Percentiles rank a stretch among this genome's conserved stretches.
Conservation (phyloP, 768 basidiomycete species). For the Paxillus involutus region DNA sequence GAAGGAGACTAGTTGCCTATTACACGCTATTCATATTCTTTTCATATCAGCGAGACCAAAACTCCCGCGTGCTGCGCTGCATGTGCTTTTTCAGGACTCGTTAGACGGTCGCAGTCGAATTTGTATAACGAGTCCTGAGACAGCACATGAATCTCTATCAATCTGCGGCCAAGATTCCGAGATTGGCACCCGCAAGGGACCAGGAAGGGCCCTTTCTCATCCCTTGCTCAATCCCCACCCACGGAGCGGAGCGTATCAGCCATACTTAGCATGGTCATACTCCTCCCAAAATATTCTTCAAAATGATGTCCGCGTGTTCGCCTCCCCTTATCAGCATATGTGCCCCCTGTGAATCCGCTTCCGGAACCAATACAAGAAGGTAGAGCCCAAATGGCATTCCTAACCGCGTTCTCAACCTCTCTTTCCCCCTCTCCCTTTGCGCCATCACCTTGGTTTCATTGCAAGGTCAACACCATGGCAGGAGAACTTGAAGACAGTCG, state of each 20-base stretch:
- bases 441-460: not conserved
- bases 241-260: not conserved
- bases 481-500: not conserved
- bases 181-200: too few relatives aligned
- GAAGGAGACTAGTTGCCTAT: too few relatives aligned
- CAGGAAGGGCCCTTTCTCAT: not conserved
- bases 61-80: too few relatives aligned
- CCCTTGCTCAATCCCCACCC: not conserved
- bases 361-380: slow-evolving; percentile 1
- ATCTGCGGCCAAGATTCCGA: too few relatives aligned
- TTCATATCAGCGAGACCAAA: too few relatives aligned
- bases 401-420: not conserved
- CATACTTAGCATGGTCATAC: not conserved
- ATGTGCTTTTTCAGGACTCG: too few relatives aligned
- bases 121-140: not conserved
- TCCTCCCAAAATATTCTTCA: not conserved
- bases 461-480: slow-evolving; percentile 14
- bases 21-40: too few relatives aligned
- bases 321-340: slow-evolving; percentile 6
- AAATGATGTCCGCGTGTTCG: not conserved
- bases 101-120: too few relatives aligned
- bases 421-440: not conserved
- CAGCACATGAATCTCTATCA: not conserved
- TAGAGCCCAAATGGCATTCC: not conserved
- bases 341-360: not conserved